Conservation (phyloP, 352 stramenopile species). For the Phytophthora sp. region DNA sequence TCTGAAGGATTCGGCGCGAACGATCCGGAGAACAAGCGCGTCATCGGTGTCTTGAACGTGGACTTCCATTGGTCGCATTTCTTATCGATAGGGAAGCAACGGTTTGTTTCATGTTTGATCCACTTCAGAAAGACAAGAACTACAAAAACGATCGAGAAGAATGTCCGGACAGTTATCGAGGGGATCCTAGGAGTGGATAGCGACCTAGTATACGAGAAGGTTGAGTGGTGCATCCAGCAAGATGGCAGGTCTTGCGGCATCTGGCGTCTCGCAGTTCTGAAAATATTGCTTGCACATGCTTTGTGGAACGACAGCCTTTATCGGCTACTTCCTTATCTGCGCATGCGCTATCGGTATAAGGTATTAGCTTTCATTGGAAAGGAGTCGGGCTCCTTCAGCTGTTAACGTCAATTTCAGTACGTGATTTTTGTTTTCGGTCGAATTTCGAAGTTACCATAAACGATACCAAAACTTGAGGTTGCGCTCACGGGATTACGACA, state of each 20-base stretch:
- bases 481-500: no score
- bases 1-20: neutral
- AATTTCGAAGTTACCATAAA: neutral
- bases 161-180: slow-evolving; percentile 4
- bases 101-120: slow-evolving; percentile 4
- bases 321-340: neutral
- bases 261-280: slow-evolving; percentile 2
- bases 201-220: neutral
- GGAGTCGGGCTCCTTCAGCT: neutral
- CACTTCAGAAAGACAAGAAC: neutral
- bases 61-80: neutral
- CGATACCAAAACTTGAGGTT: neutral
- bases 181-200: neutral
- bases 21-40: neutral
- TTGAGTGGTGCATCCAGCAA: slow-evolving; percentile 14
- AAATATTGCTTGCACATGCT: neutral
- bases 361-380: neutral
- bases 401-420: neutral
- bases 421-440: neutral
- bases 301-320: slow-evolving; percentile 1
- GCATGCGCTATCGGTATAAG: neutral
- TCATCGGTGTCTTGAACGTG: neutral
- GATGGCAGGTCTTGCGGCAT: slow-evolving; percentile 15
- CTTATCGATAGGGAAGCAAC: neutral
- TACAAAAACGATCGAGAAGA: neutral